Evolutionary conservation across 169 alveolate species (phyloP).

Genomic region (Eimeria praecox): DNA sequence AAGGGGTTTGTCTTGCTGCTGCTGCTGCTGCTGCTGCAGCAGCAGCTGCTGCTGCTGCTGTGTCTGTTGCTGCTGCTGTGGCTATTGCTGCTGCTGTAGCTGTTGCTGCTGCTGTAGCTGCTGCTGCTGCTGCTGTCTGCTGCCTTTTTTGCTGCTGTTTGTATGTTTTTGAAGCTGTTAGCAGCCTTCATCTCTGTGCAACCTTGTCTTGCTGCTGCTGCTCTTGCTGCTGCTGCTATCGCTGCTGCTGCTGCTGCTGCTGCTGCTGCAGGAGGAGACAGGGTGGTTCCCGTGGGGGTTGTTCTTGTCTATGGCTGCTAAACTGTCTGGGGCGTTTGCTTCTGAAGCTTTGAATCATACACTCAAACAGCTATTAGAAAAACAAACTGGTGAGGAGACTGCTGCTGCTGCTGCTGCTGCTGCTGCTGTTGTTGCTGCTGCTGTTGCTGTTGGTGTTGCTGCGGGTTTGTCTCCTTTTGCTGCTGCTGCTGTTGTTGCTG

Average conservation of each 20-base stretch:
- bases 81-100: neutral
- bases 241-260: conserved; percentile 6
- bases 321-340: neutral
- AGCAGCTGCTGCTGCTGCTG: conserved; percentile 17
- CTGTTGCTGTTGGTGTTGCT: conserved; percentile 1
- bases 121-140: neutral
- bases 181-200: neutral
- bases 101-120: conserved; percentile 8
- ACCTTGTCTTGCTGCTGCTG: neutral
- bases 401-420: conserved; percentile 43
- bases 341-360: neutral
- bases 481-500: conserved; percentile 5
- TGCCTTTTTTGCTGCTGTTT: neutral
- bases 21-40: conserved; percentile 14
- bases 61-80: conserved; percentile 20
- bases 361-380: neutral
- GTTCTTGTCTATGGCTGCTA: conserved; percentile 18
- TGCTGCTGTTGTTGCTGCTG: conserved; percentile 46
- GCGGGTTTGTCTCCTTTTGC: neutral
- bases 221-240: neutral
- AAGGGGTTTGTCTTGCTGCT: conserved; percentile 35
- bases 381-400: neutral
- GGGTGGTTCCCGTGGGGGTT: conserved; percentile 47
- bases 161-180: neutral
- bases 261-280: conserved; percentile 55